Conservation (phyloP, 768 basidiomycete species). For the Hydnomerulius pinastri region DNA sequence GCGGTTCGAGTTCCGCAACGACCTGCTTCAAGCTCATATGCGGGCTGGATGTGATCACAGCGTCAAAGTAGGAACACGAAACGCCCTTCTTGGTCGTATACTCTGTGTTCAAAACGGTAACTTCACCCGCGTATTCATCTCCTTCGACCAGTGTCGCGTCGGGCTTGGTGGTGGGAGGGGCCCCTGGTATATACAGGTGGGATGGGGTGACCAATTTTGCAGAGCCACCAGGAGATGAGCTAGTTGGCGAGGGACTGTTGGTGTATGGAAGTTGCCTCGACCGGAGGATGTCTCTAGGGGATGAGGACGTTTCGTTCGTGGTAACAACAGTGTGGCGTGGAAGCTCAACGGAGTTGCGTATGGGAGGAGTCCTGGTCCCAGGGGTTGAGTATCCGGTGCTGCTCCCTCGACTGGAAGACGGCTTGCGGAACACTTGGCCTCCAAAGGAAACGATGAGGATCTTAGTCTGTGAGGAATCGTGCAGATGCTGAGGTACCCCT, state of each 20-base stretch:
- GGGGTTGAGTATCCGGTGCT: conserved; percentile 39
- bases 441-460: conserved; percentile 82
- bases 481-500: conserved; percentile 55
- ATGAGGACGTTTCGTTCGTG: neutral
- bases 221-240: conserved; percentile 23
- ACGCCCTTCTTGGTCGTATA: neutral
- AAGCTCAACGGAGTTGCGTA: neutral
- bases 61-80: neutral
- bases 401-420: conserved; percentile 30
- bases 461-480: conserved; percentile 50
- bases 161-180: conserved; percentile 51
- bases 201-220: conserved; percentile 46
- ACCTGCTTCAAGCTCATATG: conserved; percentile 9
- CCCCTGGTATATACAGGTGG: conserved; percentile 60
- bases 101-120: neutral
- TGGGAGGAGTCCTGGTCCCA: conserved; percentile 21
- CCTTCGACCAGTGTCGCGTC: neutral
- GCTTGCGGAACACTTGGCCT: conserved; percentile 69
- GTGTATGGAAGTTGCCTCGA: neutral
- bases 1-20: conserved; percentile 31
- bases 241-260: neutral
- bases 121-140: neutral
- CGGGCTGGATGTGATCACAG: neutral
- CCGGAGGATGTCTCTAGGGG: neutral
- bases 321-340: neutral